Evolutionary conservation across 495 filamentous ascomycete species (phyloP).

Genomic region (Penicillium steckii): DNA sequence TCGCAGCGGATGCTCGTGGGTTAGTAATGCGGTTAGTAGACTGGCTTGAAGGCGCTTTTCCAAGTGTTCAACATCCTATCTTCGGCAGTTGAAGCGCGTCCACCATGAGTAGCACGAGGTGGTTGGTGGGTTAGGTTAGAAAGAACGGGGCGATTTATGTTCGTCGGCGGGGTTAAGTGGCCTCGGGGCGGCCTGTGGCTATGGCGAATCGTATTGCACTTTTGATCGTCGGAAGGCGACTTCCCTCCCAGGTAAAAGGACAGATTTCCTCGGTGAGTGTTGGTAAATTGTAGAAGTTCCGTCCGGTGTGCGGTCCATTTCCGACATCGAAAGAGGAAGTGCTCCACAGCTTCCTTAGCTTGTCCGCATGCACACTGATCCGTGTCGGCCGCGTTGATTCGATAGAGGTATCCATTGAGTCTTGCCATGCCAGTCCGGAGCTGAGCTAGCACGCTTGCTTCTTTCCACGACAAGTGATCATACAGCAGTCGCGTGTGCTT

Average conservation of each 20-base stretch:
- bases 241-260: neutral
- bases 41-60: no score
- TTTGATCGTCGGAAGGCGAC: no score
- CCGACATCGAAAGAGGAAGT: neutral
- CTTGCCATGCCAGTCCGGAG: neutral
- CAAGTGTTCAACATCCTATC: no score
- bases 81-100: no score
- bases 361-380: neutral
- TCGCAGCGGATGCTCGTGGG: neutral
- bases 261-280: neutral
- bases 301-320: neutral
- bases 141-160: neutral
- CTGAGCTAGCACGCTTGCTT: neutral
- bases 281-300: neutral
- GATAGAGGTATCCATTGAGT: neutral
- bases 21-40: neutral
- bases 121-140: neutral
- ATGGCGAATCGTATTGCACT: neutral
- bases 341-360: neutral
- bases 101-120: neutral
- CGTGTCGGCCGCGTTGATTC: neutral
- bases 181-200: neutral
- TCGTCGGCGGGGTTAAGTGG: neutral
- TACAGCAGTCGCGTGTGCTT: neutral
- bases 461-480: neutral